phyloP scores from a whole-genome alignment of 495 filamentous ascomycete species.

The Podospora tetraspora region DNA sequence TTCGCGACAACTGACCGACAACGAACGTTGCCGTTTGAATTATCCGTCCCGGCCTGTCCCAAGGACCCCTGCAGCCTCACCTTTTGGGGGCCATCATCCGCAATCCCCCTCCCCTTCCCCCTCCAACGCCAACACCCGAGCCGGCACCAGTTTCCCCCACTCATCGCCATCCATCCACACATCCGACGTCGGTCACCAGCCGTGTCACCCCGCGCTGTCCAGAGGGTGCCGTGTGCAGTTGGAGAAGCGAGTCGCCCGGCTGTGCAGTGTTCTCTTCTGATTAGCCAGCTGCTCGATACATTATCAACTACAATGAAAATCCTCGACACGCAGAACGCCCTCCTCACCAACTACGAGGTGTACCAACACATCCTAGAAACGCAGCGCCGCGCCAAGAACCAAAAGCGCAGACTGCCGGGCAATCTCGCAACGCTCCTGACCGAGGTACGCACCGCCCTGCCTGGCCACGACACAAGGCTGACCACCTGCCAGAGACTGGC shows the following conservation, averaged over 20 bases:
- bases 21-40: slow-evolving; percentile 7
- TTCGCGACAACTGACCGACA: not conserved
- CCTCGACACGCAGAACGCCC: slow-evolving; percentile 41
- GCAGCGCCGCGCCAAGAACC: slow-evolving; percentile 33
- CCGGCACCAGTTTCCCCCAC: not conserved
- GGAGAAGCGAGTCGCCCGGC: not conserved
- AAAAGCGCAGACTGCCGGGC: slow-evolving; percentile 36
- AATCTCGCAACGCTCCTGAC: slow-evolving; percentile 33
- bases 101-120: not conserved
- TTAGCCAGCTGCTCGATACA: slow-evolving; percentile 2
- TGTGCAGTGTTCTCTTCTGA: not conserved
- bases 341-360: slow-evolving; percentile 47
- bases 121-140: not conserved
- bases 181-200: slow-evolving; percentile 8
- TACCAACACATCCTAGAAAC: slow-evolving; percentile 42
- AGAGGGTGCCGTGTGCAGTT: not conserved
- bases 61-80: slow-evolving; percentile 13
- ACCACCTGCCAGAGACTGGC: not conserved
- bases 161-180: not conserved
- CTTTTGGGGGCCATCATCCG: not conserved
- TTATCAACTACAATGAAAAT: slow-evolving; percentile 39
- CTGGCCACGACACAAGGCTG: not conserved
- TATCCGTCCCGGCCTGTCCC: slow-evolving; percentile 4
- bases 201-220: not conserved
- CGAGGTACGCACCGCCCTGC: slow-evolving; percentile 19